Evolutionary conservation across 2,329 filamentous ascomycete species (phyloP).

Genomic region (Pestalotiopsis sp.): DNA sequence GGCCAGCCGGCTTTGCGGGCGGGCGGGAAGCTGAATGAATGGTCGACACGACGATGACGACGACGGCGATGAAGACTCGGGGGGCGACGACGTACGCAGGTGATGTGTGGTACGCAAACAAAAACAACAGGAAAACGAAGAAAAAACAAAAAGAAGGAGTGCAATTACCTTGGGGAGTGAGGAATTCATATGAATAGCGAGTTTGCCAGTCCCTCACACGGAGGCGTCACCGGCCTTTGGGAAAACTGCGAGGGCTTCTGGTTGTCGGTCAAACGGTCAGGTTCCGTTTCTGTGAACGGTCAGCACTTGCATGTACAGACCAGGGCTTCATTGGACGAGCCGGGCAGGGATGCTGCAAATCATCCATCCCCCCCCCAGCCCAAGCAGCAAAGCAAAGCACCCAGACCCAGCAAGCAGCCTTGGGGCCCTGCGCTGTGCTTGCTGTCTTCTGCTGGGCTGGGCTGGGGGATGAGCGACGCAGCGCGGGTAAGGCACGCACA

Average conservation of each 20-base stretch:
- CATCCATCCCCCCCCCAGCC: background rate
- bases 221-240: slow-evolving; percentile 1
- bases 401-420: background rate
- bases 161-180: slow-evolving; percentile 12
- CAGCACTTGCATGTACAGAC: slow-evolving; percentile 4
- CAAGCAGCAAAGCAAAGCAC: background rate
- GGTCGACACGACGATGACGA: background rate
- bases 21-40: background rate
- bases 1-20: background rate
- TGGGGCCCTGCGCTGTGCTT: background rate
- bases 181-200: slow-evolving; percentile 12
- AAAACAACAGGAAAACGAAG: background rate
- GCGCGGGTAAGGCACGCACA: slow-evolving; percentile 8
- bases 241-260: background rate
- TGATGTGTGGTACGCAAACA: background rate
- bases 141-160: background rate
- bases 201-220: background rate
- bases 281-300: slow-evolving; percentile 7
- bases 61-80: background rate
- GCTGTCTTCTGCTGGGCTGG: no score
- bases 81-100: background rate
- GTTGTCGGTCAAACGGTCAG: background rate
- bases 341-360: slow-evolving; percentile 8
- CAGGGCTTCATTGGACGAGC: background rate
- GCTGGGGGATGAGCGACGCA: background rate